Evolutionary conservation across 139 green algal genomes (phyloP).

Genomic region (Micractinium sp.): DNA sequence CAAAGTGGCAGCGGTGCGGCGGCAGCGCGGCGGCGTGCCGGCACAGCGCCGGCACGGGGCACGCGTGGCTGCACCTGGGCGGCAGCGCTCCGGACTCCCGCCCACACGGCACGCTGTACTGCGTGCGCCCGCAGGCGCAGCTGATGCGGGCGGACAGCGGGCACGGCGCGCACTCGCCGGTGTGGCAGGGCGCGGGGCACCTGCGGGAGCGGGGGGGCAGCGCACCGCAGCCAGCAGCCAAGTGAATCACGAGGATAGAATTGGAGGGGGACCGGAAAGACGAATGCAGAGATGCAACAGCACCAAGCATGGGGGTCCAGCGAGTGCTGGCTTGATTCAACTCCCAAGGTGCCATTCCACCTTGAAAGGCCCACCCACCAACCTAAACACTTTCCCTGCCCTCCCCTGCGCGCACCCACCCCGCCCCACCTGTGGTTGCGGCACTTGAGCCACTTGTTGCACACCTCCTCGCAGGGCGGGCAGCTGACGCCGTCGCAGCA

Average conservation of each 20-base stretch:
- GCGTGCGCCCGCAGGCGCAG: conserved; percentile 75
- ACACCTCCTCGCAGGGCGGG: conserved; percentile 86
- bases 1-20: conserved; percentile 84
- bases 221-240: neutral
- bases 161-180: conserved; percentile 81
- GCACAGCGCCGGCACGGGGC: conserved; percentile 67
- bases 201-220: neutral
- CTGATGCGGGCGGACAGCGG: conserved; percentile 68
- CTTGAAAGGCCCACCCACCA: neutral
- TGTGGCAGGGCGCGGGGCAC: conserved; percentile 79
- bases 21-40: conserved; percentile 55
- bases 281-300: no score
- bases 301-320: neutral
- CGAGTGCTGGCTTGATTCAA: neutral
- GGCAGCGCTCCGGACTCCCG: conserved; percentile 63
- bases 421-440: conserved; percentile 14
- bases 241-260: neutral
- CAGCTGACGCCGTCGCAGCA: conserved; percentile 84
- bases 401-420: neutral
- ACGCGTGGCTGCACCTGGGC: conserved; percentile 67
- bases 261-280: neutral
- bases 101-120: conserved; percentile 78
- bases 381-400: neutral
- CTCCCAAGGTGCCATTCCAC: neutral
- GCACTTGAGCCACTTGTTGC: conserved; percentile 73